A percentile compares a stretch with the other conserved stretches of the same genome.
These are phyloP conservation scores for Termitomyces sp. DNA, from an alignment of 768 basidiomycete species.

Conservation along the genomic window DNA sequence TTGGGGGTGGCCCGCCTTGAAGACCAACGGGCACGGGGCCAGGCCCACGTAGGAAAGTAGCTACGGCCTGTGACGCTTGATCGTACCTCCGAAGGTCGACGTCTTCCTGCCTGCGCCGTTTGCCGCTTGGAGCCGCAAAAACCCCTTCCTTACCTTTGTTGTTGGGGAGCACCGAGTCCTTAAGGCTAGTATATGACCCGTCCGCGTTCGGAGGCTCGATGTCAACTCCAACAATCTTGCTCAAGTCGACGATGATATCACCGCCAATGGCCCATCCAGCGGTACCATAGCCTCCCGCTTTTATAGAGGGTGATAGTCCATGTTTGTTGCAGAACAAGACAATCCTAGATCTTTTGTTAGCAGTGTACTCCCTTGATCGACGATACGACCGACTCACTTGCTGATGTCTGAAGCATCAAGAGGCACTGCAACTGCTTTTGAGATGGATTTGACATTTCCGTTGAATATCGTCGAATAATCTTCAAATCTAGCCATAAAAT, in stretches of 20 bases:
- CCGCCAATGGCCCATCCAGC: slow-evolving; percentile 89
- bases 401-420: slow-evolving; percentile 80
- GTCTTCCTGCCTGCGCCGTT: slow-evolving; percentile 60
- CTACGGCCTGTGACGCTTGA: slow-evolving; percentile 52
- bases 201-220: slow-evolving; percentile 58
- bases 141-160: slow-evolving; percentile 52
- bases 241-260: slow-evolving; percentile 81
- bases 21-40: slow-evolving; percentile 23
- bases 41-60: slow-evolving; percentile 42
- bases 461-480: slow-evolving; percentile 67
- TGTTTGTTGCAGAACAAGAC: slow-evolving; percentile 74
- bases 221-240: slow-evolving; percentile 61
- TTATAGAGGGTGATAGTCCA: slow-evolving; percentile 71
- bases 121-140: slow-evolving; percentile 27
- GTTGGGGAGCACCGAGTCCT: slow-evolving; percentile 47
- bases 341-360: slow-evolving; percentile 36
- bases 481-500: slow-evolving; percentile 32
- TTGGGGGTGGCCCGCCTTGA: slow-evolving; percentile 31
- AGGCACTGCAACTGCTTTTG: slow-evolving; percentile 69
- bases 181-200: slow-evolving; percentile 59
- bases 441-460: slow-evolving; percentile 60
- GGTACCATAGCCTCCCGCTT: slow-evolving; percentile 89
- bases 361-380: neutral
- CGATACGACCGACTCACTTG: slow-evolving; percentile 46
- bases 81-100: slow-evolving; percentile 48